Evolutionary conservation across 176 grass and related monocot genomes (phyloP).

Genomic region (Triticum monococcum): DNA sequence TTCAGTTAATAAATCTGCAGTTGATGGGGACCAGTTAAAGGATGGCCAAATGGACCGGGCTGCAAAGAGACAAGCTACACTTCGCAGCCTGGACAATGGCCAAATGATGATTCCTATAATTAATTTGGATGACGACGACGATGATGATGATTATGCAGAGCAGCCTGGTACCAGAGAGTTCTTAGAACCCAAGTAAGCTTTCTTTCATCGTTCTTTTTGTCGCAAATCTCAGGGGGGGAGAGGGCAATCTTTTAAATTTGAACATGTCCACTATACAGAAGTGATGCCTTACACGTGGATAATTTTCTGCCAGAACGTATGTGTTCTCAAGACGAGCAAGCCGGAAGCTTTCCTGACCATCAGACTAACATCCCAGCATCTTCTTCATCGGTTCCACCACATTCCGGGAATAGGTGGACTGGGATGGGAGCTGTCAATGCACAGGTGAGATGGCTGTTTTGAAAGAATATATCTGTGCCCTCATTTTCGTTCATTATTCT

Average conservation of each 20-base stretch:
- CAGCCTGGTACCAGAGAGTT: slow-evolving; percentile 30
- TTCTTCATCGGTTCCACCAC: slow-evolving; percentile 15
- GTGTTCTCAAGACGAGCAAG: slow-evolving; percentile 29
- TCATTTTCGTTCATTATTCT: background rate
- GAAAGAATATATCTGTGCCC: background rate
- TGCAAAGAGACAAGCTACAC: background rate
- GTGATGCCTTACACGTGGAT: slow-evolving; percentile 19
- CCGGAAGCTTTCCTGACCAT: slow-evolving; percentile 30
- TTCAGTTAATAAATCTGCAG: slow-evolving; percentile 1
- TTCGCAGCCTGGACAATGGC: slow-evolving; percentile 6
- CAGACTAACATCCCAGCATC: slow-evolving; percentile 16
- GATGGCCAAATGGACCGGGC: slow-evolving; percentile 22
- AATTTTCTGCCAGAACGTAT: slow-evolving; percentile 24
- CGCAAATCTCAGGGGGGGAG: slow-evolving; percentile 4
- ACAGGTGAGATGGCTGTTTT: slow-evolving; percentile 41
- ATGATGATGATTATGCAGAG: slow-evolving; percentile 39
- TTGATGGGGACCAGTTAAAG: background rate
- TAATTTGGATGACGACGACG: slow-evolving; percentile 39
- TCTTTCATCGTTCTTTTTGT: background rate
- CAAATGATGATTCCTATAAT: slow-evolving; percentile 38
- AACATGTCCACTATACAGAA: slow-evolving; percentile 38
- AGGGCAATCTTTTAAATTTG: slow-evolving; percentile 22
- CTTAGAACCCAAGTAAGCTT: slow-evolving; percentile 45
- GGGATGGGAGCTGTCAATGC: slow-evolving; percentile 32
- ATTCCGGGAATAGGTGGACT: slow-evolving; percentile 27